phyloP scores from a whole-genome alignment of 768 basidiomycete species.

The Phanerochaete carnosa region DNA sequence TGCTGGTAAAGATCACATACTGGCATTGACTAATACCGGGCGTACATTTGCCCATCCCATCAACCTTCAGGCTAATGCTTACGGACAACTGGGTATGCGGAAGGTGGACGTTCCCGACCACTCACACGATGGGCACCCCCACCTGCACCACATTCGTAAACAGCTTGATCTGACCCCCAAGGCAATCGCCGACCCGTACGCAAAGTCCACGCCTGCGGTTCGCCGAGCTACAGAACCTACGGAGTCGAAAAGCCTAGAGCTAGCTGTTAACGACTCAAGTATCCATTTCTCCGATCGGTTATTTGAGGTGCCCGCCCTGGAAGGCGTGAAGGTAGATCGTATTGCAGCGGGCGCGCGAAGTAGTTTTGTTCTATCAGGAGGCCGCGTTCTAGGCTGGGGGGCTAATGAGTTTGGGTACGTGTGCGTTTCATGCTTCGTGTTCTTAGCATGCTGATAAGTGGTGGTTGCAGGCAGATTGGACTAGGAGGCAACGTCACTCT shows the following conservation, averaged over 20 bases:
- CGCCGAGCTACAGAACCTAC: background rate
- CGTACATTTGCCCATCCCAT: constrained; percentile 79
- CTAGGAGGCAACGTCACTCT: constrained; percentile 61
- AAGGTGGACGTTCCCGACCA: constrained; percentile 48
- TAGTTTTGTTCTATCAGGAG: constrained; percentile 72
- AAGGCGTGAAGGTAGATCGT: constrained; percentile 59
- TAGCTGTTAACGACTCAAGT: constrained; percentile 32
- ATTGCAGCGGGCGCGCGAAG: constrained; percentile 69
- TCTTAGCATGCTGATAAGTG: background rate
- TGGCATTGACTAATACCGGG: constrained; percentile 70
- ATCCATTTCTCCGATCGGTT: constrained; percentile 67
- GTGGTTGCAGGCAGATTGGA: constrained; percentile 68
- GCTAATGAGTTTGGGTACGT: constrained; percentile 82
- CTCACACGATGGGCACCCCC: constrained; percentile 12
- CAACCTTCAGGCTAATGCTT: constrained; percentile 68
- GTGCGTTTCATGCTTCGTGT: background rate
- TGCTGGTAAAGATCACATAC: constrained; percentile 67
- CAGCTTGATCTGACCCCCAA: constrained; percentile 57
- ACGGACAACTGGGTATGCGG: constrained; percentile 82
- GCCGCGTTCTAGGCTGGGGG: constrained; percentile 84
- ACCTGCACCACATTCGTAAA: constrained; percentile 29
- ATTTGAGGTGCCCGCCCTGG: constrained; percentile 75
- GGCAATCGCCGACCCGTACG: constrained; percentile 47
- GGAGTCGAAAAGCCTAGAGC: constrained; percentile 7
- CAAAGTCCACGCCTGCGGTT: constrained; percentile 36